Conservation (phyloP, 208 protist species). For the Crithidia thermophila region DNA sequence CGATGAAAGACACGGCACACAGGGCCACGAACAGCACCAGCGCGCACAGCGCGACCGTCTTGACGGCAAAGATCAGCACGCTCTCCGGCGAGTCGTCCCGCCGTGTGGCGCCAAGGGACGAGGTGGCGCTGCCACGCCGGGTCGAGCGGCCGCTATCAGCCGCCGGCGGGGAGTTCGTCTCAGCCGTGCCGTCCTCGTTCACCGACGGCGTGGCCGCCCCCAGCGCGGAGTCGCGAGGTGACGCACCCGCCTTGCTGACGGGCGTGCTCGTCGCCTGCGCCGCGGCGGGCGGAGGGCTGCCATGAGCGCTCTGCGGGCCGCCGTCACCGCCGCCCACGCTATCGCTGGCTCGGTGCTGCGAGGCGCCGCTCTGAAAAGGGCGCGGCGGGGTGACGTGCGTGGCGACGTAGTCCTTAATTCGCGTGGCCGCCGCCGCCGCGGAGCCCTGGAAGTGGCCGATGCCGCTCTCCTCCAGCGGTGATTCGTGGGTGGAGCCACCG, state of each 20-base stretch:
- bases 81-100: not conserved
- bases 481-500: not conserved
- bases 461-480: not conserved
- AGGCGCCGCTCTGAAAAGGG: not conserved
- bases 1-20: constrained; percentile 22
- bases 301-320: not conserved
- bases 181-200: not conserved
- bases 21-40: constrained; percentile 29
- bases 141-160: constrained; percentile 8
- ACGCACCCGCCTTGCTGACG: not conserved
- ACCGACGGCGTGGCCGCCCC: not conserved
- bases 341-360: not conserved
- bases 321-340: not conserved
- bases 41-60: constrained; percentile 12
- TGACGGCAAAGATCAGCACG: not conserved
- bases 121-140: not conserved
- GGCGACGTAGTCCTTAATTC: constrained; percentile 37
- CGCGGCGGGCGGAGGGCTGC: not conserved
- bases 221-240: not conserved
- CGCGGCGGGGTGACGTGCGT: constrained; percentile 33
- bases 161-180: not conserved
- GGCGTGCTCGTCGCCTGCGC: no score
- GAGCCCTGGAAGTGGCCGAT: constrained; percentile 12
- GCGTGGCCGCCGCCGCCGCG: constrained; percentile 14
- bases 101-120: no score